Percentiles rank a stretch among this genome's conserved stretches.
Evolutionary conservation across 2,329 filamentous ascomycete species (phyloP).

Genomic region (Aureobasidium musti): DNA sequence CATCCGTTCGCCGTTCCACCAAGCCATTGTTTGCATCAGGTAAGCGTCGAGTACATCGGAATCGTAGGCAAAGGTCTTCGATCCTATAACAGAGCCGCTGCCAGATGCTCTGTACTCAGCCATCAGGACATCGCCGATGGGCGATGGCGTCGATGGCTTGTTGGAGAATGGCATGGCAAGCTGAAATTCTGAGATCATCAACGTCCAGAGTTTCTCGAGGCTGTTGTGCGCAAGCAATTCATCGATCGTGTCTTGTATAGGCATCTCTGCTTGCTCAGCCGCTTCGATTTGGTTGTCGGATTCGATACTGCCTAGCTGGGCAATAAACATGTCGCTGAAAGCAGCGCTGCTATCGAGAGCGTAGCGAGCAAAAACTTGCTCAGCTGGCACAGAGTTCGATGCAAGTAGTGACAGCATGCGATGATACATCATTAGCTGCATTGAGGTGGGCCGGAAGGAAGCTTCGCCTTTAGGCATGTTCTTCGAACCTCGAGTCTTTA

Average conservation of each 20-base stretch:
- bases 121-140: slow-evolving; percentile 58
- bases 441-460: slow-evolving; percentile 71
- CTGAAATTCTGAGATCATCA: slow-evolving; percentile 64
- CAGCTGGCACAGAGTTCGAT: slow-evolving; percentile 68
- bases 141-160: slow-evolving; percentile 57
- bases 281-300: slow-evolving; percentile 45
- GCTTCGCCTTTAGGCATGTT: slow-evolving; percentile 65
- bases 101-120: slow-evolving; percentile 56
- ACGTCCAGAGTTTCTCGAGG: slow-evolving; percentile 60
- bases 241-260: slow-evolving; percentile 47
- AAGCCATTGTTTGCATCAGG: slow-evolving; percentile 69
- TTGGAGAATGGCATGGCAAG: slow-evolving; percentile 39
- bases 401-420: slow-evolving; percentile 77
- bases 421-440: slow-evolving; percentile 90
- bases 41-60: slow-evolving; percentile 64
- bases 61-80: slow-evolving; percentile 67
- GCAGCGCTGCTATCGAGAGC: slow-evolving; percentile 62
- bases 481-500: slow-evolving; percentile 76
- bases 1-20: slow-evolving; percentile 78
- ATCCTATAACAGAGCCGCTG: slow-evolving; percentile 57
- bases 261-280: slow-evolving; percentile 46
- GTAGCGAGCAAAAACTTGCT: slow-evolving; percentile 70
- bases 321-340: slow-evolving; percentile 80
- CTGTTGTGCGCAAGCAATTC: slow-evolving; percentile 61
- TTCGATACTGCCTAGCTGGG: slow-evolving; percentile 69